Base-by-base conservation (phyloP, 2,329 filamentous ascomycete genomes). In the Fusarium decemcellulare region DNA sequence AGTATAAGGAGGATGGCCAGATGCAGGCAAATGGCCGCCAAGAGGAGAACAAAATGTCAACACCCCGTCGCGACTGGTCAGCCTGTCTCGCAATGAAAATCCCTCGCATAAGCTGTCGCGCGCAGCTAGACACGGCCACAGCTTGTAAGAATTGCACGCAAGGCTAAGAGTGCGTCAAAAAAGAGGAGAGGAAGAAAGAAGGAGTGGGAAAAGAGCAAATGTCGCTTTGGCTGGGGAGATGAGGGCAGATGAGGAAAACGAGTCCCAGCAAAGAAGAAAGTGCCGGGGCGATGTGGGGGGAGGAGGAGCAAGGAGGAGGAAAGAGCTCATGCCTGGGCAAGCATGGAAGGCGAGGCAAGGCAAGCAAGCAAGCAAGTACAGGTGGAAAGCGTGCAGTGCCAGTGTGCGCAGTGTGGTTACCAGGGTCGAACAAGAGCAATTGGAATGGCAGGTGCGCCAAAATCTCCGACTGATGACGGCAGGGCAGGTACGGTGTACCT, bases 211-310 rank as follows among this genome's bases (percentile, higher is more conserved):
- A 58, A 63, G 65, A 42, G 67, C 62, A 51, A 63, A 69, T 69
- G 58, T 63, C 46, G 50, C 58, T 56, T 56, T 40, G 47, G 42
- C 37, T 29, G 23, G 51, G 42, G 29, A 63, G 44, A 37, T 10
- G 36, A 42, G 58, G 54, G 48, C 11, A 51, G 56, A 67, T 59
- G 60, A 36, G 63, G 66, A 59, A 64, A 72, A 61, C 53, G 68
- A 60, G 60, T 52, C 47, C 65, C 40, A 47, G 44, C 32, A 53
- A 27, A 47, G 57, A 64, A 67, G 56, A 65, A 61, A 71, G 68
- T 71, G 59, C 68, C 62, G 65, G 58, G 59, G 57, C 59, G 54
- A 65, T 65, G 69, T 71, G 69, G 65, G 66, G 68, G 62, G 53
- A 23, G 32, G 32, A 34, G 12, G 32, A 34, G 36, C 10, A 29